Conservation (phyloP, 2,329 filamentous ascomycete genomes). For the Coleophoma cylindrospora region DNA sequence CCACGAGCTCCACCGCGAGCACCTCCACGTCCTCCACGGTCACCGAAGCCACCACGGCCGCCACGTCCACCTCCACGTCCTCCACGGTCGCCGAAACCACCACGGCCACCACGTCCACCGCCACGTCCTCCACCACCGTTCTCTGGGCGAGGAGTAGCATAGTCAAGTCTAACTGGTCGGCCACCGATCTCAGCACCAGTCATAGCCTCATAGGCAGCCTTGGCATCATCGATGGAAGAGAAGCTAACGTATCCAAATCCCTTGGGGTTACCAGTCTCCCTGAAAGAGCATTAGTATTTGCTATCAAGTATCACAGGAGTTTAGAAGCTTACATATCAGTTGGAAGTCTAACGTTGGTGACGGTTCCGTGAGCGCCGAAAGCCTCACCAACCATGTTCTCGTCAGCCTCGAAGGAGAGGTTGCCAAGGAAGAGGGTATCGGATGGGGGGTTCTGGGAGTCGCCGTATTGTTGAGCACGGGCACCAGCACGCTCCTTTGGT, state of each 20-base stretch:
- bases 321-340: slow-evolving; percentile 48
- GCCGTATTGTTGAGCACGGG: slow-evolving; percentile 50
- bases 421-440: slow-evolving; percentile 68
- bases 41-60: slow-evolving; percentile 20
- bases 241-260: slow-evolving; percentile 73
- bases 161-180: slow-evolving; percentile 64
- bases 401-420: slow-evolving; percentile 64
- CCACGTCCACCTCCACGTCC: slow-evolving; percentile 35
- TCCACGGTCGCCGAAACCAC: slow-evolving; percentile 30
- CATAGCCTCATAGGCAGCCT: slow-evolving; percentile 55
- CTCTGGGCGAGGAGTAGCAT: slow-evolving; percentile 53
- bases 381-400: slow-evolving; percentile 59
- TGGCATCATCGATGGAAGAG: slow-evolving; percentile 61
- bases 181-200: slow-evolving; percentile 60
- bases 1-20: slow-evolving; percentile 35
- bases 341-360: slow-evolving; percentile 64
- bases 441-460: slow-evolving; percentile 59
- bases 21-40: slow-evolving; percentile 39
- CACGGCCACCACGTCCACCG: slow-evolving; percentile 32
- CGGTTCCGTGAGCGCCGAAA: slow-evolving; percentile 57
- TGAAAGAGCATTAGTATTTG: slow-evolving; percentile 22
- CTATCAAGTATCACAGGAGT: not conserved
- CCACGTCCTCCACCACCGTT: slow-evolving; percentile 36
- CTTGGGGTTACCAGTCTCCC: slow-evolving; percentile 62
- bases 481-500: slow-evolving; percentile 43